Base-by-base conservation (phyloP, 495 filamentous ascomycete species). In the Paragyromitra xinjiangensis region DNA sequence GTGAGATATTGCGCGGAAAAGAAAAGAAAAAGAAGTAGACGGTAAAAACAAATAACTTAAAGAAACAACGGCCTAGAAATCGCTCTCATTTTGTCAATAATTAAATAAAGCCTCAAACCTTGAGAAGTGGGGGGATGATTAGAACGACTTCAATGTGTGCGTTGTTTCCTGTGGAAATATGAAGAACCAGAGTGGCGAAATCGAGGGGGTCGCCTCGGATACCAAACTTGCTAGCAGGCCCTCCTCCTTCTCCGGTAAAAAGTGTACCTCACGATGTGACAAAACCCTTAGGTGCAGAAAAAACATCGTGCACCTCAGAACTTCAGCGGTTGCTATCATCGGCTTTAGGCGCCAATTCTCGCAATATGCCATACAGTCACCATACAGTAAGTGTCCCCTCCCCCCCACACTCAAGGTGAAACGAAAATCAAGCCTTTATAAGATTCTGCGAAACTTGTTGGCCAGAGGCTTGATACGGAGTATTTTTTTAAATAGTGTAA, bases 21-120 rank as follows among this genome's bases (percentile, higher is more conserved):
- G 63, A 73, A 74, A 56, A 11, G n/a, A 66, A 50, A 51, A 73
- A 61, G 19, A 56, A 26, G 53, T 12, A 19, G 64, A 64, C 26
- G 39, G 66, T 77, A 73, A 73, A 77, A 77, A 65, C 74, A 77
- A 73, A 75, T 53, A 70, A 76, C 59, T 59, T 50, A 64, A 40
- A 76, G 59, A 58, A 76, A 76, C 67, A 39, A 72, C 56, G 45
- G 56, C 59, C 64, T 72, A 45, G 55, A 63, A 48, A 63, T 51
- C 42, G 39, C 22, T 56, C 48, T 58, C 42, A 16, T 64, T 71
- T 39, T 56, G 42, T 64, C 34, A 76, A 61, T 26, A 50, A 73
- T 77, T 73, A 45, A 76, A 70, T 63, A 75, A 70, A 69, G 64
- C 64, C 65, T 75, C 65, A 44, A 22, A 51, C 22, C 24, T 55